phyloP scores from a whole-genome alignment of 345 rosid genomes.

The Sonneratia caseolaris region DNA sequence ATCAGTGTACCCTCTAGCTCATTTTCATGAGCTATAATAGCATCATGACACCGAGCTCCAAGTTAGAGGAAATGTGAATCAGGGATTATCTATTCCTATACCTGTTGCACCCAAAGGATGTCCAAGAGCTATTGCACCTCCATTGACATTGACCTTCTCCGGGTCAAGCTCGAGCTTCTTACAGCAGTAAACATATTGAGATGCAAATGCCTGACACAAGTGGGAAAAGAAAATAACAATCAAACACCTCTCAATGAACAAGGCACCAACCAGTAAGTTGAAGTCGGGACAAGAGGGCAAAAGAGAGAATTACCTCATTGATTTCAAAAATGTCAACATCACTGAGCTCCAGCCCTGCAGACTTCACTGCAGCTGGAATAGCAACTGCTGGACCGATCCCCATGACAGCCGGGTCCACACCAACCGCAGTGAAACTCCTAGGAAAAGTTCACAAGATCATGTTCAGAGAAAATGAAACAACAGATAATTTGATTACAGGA shows the following conservation, averaged over 20 bases:
- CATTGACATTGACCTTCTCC: conserved; percentile 81
- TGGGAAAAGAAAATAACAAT: background rate
- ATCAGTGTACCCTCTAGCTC: too few species aligned
- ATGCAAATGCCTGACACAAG: conserved; percentile 79
- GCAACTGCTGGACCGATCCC: conserved; percentile 92
- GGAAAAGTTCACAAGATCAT: background rate
- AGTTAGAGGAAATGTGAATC: background rate
- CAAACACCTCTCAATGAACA: background rate
- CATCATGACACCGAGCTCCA: too few species aligned
- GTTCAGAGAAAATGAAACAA: background rate
- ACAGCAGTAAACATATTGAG: conserved; percentile 71
- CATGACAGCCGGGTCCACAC: conserved; percentile 93
- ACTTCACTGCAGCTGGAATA: conserved; percentile 79
- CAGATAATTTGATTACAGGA: background rate
- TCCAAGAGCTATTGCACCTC: conserved; percentile 92
- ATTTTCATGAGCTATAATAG: too few species aligned
- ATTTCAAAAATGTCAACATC: conserved; percentile 83
- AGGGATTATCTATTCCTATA: conserved; percentile 7
- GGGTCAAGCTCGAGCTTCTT: conserved; percentile 70
- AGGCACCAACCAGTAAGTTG: background rate
- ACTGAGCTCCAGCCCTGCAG: conserved; percentile 60
- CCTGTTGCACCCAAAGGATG: conserved; percentile 98
- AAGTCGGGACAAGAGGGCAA: background rate
- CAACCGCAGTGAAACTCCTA: conserved; percentile 94
- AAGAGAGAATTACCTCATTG: conserved; percentile 52